Conservation (phyloP, 73 alveolate species). For the Paramecium sonneborni region DNA sequence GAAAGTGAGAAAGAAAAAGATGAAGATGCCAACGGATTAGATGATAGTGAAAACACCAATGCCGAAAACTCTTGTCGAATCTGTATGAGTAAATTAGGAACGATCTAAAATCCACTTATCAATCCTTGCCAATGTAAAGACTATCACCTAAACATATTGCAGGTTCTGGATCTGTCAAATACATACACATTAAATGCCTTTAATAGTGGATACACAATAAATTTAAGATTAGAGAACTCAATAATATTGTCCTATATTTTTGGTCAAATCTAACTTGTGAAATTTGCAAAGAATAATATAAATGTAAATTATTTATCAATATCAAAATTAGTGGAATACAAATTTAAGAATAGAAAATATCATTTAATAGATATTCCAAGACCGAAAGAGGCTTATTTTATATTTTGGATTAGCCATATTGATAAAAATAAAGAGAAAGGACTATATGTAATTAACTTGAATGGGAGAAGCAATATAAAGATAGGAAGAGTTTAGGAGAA, state of each 20-base stretch:
- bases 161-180: slow-evolving; percentile 63
- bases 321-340: neutral
- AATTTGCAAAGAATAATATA: slow-evolving; percentile 14
- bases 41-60: neutral
- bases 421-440: slow-evolving; percentile 53
- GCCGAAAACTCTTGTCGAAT: slow-evolving; percentile 18
- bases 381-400: slow-evolving; percentile 55
- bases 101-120: neutral
- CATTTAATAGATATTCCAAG: slow-evolving; percentile 27
- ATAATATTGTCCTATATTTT: neutral
- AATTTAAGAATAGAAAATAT: slow-evolving; percentile 15
- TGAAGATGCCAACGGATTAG: neutral
- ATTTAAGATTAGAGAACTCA: slow-evolving; percentile 23
- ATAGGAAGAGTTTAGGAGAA: slow-evolving; percentile 50
- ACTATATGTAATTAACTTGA: slow-evolving; percentile 44
- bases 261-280: slow-evolving; percentile 29
- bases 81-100: slow-evolving; percentile 57
- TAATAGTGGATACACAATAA: slow-evolving; percentile 43
- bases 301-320: neutral
- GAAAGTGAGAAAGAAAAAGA: slow-evolving; percentile 34
- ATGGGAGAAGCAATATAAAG: slow-evolving; percentile 12
- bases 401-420: slow-evolving; percentile 45
- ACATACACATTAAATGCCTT: slow-evolving; percentile 16
- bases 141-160: neutral
- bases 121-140: slow-evolving; percentile 45